phyloP scores from a whole-genome alignment of 2,329 filamentous ascomycete species.

The Fusarium caatingaense region DNA sequence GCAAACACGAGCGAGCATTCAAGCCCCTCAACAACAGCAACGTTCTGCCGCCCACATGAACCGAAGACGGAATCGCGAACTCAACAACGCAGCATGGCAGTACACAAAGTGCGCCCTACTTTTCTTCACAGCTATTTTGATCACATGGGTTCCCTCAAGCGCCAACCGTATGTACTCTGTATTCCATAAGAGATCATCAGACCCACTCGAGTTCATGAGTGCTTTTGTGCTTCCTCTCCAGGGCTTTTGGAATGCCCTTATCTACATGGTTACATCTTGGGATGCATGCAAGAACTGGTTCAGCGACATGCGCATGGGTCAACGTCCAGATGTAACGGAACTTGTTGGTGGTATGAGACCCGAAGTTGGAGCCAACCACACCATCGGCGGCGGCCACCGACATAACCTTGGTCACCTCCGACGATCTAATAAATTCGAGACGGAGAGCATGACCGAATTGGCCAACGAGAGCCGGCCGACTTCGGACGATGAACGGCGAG shows the following conservation, averaged over 20 bases:
- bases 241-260: slow-evolving; percentile 85
- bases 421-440: slow-evolving; percentile 55
- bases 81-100: slow-evolving; percentile 73
- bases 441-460: slow-evolving; percentile 64
- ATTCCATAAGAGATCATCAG: slow-evolving; percentile 63
- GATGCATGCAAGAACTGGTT: slow-evolving; percentile 67
- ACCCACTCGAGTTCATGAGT: slow-evolving; percentile 75
- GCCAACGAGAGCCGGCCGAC: slow-evolving; percentile 52
- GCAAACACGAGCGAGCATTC: slow-evolving; percentile 19
- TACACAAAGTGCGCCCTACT: slow-evolving; percentile 78
- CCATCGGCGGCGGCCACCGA: slow-evolving; percentile 27
- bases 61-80: slow-evolving; percentile 59
- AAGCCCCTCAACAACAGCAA: slow-evolving; percentile 28
- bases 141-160: slow-evolving; percentile 82
- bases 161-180: slow-evolving; percentile 81
- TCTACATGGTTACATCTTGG: slow-evolving; percentile 79
- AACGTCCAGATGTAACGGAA: slow-evolving; percentile 50
- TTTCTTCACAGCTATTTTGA: slow-evolving; percentile 76
- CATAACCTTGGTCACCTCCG: slow-evolving; percentile 49
- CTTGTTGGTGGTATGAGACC: slow-evolving; percentile 46
- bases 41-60: slow-evolving; percentile 44
- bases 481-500: slow-evolving; percentile 50
- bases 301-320: slow-evolving; percentile 50
- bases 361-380: slow-evolving; percentile 11
- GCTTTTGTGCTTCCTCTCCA: slow-evolving; percentile 83